Evolutionary conservation across 2,329 filamentous ascomycete genomes (phyloP).

Genomic region (Chaetothyriales sp.): DNA sequence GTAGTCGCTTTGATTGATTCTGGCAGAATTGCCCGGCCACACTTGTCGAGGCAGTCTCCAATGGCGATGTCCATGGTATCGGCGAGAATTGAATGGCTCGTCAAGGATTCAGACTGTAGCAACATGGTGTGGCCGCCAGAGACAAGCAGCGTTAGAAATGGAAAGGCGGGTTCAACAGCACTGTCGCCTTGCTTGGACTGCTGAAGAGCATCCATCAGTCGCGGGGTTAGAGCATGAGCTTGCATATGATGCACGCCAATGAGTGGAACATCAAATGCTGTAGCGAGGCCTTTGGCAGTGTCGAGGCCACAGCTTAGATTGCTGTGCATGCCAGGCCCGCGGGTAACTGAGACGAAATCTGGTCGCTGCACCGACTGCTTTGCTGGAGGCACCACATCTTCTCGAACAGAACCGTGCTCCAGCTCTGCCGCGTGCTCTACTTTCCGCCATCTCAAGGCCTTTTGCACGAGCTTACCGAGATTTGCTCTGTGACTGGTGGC

Average conservation of each 20-base stretch:
- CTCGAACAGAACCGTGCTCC: background rate
- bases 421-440: background rate
- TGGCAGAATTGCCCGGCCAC: slow-evolving; percentile 64
- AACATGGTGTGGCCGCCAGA: slow-evolving; percentile 89
- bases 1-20: slow-evolving; percentile 38
- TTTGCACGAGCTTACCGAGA: slow-evolving; percentile 54
- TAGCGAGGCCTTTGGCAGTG: slow-evolving; percentile 72
- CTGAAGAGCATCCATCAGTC: slow-evolving; percentile 54
- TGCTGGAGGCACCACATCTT: background rate
- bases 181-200: slow-evolving; percentile 8
- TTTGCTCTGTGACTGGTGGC: slow-evolving; percentile 61
- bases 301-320: slow-evolving; percentile 67
- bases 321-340: slow-evolving; percentile 76
- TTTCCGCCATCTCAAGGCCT: slow-evolving; percentile 36
- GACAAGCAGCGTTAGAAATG: slow-evolving; percentile 76
- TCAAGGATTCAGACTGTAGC: slow-evolving; percentile 56
- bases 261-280: slow-evolving; percentile 70
- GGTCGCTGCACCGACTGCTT: slow-evolving; percentile 35
- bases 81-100: slow-evolving; percentile 59
- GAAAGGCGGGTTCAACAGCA: slow-evolving; percentile 45
- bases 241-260: slow-evolving; percentile 95
- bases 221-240: slow-evolving; percentile 79
- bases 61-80: slow-evolving; percentile 68
- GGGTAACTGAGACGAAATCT: slow-evolving; percentile 77
- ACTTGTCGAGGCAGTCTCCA: slow-evolving; percentile 81